These are phyloP conservation scores for Conticribra weissflogii DNA, from an alignment of 108 stramenopile species.

Conservation along the genomic window DNA sequence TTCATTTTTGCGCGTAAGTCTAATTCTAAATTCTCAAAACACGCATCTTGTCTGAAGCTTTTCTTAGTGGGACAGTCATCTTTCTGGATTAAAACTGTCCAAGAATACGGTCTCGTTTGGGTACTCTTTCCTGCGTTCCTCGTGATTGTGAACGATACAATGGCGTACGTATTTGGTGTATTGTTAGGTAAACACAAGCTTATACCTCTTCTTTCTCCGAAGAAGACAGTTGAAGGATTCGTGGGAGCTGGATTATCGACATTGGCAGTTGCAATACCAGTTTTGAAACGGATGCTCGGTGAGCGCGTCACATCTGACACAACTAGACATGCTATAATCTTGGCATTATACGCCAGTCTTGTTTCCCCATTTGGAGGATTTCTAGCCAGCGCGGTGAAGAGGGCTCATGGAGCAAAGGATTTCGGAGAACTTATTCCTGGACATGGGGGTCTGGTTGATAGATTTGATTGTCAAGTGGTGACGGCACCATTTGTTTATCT, in stretches of 20 bases:
- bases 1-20: constrained; percentile 9
- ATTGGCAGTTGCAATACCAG: constrained; percentile 42
- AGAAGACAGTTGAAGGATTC: constrained; percentile 98
- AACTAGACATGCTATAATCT: constrained; percentile 65
- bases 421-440: constrained; percentile 96
- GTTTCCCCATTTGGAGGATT: constrained; percentile 99
- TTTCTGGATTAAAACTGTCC: constrained; percentile 74
- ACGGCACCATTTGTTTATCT: constrained; percentile 92
- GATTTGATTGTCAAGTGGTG: constrained; percentile 96
- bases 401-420: constrained; percentile 97
- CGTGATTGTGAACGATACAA: constrained; percentile 86
- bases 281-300: constrained; percentile 19
- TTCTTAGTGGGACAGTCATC: constrained; percentile 69
- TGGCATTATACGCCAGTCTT: constrained; percentile 89
- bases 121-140: constrained; percentile 83
- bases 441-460: constrained; percentile 97
- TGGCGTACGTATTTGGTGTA: constrained; percentile 89
- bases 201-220: constrained; percentile 87
- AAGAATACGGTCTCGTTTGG: constrained; percentile 84
- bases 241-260: constrained; percentile 90
- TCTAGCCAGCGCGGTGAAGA: constrained; percentile 95
- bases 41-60: too few species aligned
- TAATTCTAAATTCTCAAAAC: too few species aligned
- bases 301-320: constrained; percentile 18
- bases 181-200: constrained; percentile 77